A percentile compares a stretch with the other conserved stretches of the same genome.
phyloP scores from a whole-genome alignment of 2,329 filamentous ascomycete genomes.

The Colletotrichum kahawae region DNA sequence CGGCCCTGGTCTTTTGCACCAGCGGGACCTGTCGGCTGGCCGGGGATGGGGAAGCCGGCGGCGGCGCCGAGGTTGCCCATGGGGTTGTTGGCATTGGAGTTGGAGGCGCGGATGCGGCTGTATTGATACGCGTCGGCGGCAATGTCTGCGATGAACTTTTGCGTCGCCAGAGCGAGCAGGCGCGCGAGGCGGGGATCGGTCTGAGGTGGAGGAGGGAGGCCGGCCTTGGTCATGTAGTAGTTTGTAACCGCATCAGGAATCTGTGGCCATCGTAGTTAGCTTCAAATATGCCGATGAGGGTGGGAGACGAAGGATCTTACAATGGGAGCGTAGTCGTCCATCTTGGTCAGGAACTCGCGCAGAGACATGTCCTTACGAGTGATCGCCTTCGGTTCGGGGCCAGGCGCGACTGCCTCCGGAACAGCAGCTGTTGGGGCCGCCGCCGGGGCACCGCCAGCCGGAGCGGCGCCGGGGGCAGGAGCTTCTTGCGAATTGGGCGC shows the following conservation, averaged over 20 bases:
- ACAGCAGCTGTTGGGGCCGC: slow-evolving; percentile 18
- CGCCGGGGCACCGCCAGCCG: slow-evolving; percentile 23
- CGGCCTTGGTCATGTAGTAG: slow-evolving; percentile 96
- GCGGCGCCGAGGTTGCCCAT: slow-evolving; percentile 85
- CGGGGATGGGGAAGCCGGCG: slow-evolving; percentile 70
- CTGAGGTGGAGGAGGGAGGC: slow-evolving; percentile 89
- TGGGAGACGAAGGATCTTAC: slow-evolving; percentile 58
- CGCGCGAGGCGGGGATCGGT: slow-evolving; percentile 90
- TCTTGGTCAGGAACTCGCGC: slow-evolving; percentile 91
- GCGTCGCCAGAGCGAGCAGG: slow-evolving; percentile 93
- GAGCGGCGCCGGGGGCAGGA: background rate
- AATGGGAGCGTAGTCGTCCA: slow-evolving; percentile 98
- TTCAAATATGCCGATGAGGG: background rate
- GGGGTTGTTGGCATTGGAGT: slow-evolving; percentile 83
- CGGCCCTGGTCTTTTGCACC: slow-evolving; percentile 64
- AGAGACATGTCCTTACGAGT: slow-evolving; percentile 91
- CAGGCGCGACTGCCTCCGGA: slow-evolving; percentile 49
- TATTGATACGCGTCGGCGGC: slow-evolving; percentile 98
- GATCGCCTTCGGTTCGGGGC: slow-evolving; percentile 67
- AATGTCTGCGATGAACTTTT: slow-evolving; percentile 98
- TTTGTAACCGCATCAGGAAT: slow-evolving; percentile 97
- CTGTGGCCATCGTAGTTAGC: slow-evolving; percentile 46
- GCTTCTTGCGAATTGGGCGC: slow-evolving; percentile 12
- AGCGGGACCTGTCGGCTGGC: slow-evolving; percentile 62
- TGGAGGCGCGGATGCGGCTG: slow-evolving; percentile 92